Percentiles rank a stretch among this genome's conserved stretches.
Conservation (phyloP, 164 flowering plant species). For the Kalanchoe fedtschenkoi region DNA sequence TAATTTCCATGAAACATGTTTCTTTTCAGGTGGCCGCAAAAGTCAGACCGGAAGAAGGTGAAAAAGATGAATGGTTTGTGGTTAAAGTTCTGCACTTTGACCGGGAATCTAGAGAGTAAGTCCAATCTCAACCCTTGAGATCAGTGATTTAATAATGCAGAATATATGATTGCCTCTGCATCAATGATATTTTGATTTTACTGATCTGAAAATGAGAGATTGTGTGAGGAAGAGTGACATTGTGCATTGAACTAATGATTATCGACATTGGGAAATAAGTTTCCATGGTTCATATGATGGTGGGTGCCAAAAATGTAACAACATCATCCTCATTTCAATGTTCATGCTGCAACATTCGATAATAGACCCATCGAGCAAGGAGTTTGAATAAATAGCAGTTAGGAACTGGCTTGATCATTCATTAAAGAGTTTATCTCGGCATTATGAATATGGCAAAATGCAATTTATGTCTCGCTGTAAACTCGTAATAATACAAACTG, state of each 20-base stretch:
- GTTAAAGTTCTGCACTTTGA: slow-evolving; percentile 93
- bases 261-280: too few species aligned
- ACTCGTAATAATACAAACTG: background rate
- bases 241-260: background rate
- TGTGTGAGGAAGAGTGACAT: background rate
- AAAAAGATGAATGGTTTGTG: slow-evolving; percentile 92
- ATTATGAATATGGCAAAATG: background rate
- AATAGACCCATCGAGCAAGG: background rate
- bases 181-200: background rate
- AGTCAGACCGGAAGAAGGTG: slow-evolving; percentile 66
- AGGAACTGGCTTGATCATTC: background rate
- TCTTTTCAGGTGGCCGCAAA: slow-evolving; percentile 75
- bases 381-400: background rate
- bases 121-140: slow-evolving; percentile 6
- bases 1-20: background rate
- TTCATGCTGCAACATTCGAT: too few species aligned
- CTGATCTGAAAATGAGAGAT: background rate
- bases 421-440: background rate
- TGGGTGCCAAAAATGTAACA: too few species aligned
- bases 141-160: background rate
- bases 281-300: too few species aligned
- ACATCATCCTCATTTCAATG: too few species aligned
- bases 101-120: slow-evolving; percentile 88
- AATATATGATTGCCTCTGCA: background rate
- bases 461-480: background rate